phyloP scores from a whole-genome alignment of 2,329 filamentous ascomycete genomes.

The Herpotrichia juniperi region DNA sequence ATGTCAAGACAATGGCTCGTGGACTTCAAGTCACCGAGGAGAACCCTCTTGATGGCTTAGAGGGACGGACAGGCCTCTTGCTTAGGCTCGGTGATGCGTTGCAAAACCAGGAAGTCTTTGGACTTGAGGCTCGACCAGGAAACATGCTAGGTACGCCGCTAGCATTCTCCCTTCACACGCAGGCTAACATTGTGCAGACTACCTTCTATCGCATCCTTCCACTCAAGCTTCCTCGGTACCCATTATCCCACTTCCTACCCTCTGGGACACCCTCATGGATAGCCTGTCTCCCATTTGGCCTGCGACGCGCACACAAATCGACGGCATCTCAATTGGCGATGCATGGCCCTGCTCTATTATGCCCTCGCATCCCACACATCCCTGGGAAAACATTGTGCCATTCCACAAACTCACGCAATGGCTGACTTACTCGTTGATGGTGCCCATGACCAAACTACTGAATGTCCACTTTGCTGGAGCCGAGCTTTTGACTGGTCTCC shows the following conservation, averaged over 20 bases:
- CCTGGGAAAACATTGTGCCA: constrained; percentile 82
- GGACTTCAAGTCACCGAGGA: constrained; percentile 83
- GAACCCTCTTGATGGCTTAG: constrained; percentile 83
- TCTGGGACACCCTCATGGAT: constrained; percentile 91
- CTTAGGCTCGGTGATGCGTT: constrained; percentile 77
- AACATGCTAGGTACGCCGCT: constrained; percentile 83
- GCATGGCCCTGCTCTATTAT: constrained; percentile 91
- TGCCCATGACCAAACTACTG: constrained; percentile 83
- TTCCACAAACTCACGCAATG: constrained; percentile 95
- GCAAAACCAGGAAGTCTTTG: constrained; percentile 82
- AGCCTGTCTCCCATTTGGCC: constrained; percentile 91
- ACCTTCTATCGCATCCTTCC: constrained; percentile 88
- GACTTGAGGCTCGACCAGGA: constrained; percentile 81
- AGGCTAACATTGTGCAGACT: constrained; percentile 64
- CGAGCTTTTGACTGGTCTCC: constrained; percentile 85
- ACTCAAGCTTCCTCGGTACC: constrained; percentile 89
- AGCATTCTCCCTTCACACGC: constrained; percentile 6
- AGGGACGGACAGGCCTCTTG: constrained; percentile 82
- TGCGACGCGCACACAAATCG: constrained; percentile 80
- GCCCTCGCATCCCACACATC: constrained; percentile 72
- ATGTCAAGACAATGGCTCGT: constrained; percentile 73
- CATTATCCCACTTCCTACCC: constrained; percentile 81
- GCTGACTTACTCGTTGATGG: constrained; percentile 93
- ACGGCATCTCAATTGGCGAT: constrained; percentile 86
- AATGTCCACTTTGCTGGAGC: constrained; percentile 80